Evolutionary conservation across 495 filamentous ascomycete species (phyloP).

Genomic region (Trichoderma reesei): DNA sequence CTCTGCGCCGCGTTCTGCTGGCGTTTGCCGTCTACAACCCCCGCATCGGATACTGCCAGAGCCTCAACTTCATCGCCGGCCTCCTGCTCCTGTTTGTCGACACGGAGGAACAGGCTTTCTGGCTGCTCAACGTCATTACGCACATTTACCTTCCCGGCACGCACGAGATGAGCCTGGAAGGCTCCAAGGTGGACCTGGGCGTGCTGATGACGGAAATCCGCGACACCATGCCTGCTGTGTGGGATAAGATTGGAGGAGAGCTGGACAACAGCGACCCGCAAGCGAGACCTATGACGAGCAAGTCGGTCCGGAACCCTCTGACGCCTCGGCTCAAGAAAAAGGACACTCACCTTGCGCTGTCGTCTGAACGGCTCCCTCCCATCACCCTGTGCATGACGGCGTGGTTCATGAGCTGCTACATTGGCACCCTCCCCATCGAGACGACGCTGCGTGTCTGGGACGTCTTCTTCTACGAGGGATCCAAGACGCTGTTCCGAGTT

Average conservation of each 20-base stretch:
- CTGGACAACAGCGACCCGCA: slow-evolving; percentile 45
- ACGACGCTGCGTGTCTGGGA: slow-evolving; percentile 91
- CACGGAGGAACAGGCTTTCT: slow-evolving; percentile 83
- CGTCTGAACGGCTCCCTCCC: slow-evolving; percentile 57
- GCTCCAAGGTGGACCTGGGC: slow-evolving; percentile 88
- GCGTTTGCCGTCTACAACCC: slow-evolving; percentile 87
- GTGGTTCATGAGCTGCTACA: slow-evolving; percentile 99
- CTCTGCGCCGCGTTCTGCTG: slow-evolving; percentile 75
- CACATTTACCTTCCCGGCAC: slow-evolving; percentile 81
- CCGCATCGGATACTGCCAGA: slow-evolving; percentile 89
- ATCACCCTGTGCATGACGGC: slow-evolving; percentile 87
- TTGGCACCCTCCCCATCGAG: slow-evolving; percentile 86
- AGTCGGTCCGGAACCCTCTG: slow-evolving; percentile 17
- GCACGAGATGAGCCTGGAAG: slow-evolving; percentile 84
- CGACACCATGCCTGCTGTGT: slow-evolving; percentile 76
- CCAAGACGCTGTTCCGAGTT: slow-evolving; percentile 88
- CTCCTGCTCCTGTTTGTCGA: slow-evolving; percentile 84
- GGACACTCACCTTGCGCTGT: background rate
- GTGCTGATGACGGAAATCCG: slow-evolving; percentile 80
- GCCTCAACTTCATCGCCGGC: slow-evolving; percentile 93
- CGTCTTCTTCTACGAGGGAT: slow-evolving; percentile 89
- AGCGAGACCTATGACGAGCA: slow-evolving; percentile 38
- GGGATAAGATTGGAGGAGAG: slow-evolving; percentile 78
- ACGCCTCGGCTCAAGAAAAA: slow-evolving; percentile 20
- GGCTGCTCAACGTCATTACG: slow-evolving; percentile 90